Evolutionary conservation across 352 stramenopile genomes (phyloP).

Genomic region (Detonula confervacea): DNA sequence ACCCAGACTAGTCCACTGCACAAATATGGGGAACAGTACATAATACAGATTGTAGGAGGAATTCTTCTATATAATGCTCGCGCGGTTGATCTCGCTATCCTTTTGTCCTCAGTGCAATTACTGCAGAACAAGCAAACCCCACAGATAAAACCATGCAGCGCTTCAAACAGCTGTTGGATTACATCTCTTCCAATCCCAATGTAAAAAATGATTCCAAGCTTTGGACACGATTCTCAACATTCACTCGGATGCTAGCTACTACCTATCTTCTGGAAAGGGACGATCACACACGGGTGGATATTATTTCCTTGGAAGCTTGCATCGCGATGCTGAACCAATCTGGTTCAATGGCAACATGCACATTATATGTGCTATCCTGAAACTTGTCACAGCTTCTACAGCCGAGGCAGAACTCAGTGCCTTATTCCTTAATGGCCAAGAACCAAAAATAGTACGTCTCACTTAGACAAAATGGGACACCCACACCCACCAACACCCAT

Average conservation of each 20-base stretch:
- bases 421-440: constrained; percentile 8
- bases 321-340: not conserved
- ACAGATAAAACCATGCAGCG: constrained; percentile 25
- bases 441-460: not conserved
- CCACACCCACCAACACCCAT: constrained; percentile 2
- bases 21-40: too few relatives aligned
- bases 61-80: too few relatives aligned
- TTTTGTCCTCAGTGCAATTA: too few relatives aligned
- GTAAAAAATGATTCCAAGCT: constrained; percentile 37
- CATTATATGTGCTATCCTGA: constrained; percentile 20
- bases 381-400: constrained; percentile 9
- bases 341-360: constrained; percentile 21
- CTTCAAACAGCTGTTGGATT: constrained; percentile 41
- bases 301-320: constrained; percentile 28
- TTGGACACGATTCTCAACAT: constrained; percentile 52
- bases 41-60: too few relatives aligned
- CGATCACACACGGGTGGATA: constrained; percentile 25
- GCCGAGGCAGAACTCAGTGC: constrained; percentile 22
- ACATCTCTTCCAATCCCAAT: constrained; percentile 47
- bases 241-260: constrained; percentile 50
- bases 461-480: constrained; percentile 20
- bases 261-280: constrained; percentile 30
- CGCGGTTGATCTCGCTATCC: constrained; percentile 27
- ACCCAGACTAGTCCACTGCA: too few relatives aligned
- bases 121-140: constrained; percentile 14